phyloP scores from a whole-genome alignment of 352 stramenopile genomes.

The Pythium brassicae region DNA sequence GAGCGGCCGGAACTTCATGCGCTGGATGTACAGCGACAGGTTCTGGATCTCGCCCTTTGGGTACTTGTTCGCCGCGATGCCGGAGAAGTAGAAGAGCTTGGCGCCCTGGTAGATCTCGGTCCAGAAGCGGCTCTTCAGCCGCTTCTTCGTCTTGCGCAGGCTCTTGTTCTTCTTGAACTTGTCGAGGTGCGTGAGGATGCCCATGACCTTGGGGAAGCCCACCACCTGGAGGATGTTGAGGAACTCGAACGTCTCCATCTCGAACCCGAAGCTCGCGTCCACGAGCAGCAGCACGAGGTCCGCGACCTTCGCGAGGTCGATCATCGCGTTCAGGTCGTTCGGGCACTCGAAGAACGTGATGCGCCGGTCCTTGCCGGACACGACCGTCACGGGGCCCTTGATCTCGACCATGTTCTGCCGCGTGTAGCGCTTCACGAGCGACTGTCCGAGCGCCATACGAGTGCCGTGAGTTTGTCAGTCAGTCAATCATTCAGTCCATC shows the following conservation, averaged over 20 bases:
- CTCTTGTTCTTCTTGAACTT: constrained; percentile 98
- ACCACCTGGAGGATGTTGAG: constrained; percentile 98
- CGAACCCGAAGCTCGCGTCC: constrained; percentile 99
- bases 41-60: constrained; percentile 99
- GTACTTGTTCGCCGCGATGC: constrained; percentile 98
- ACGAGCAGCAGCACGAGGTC: constrained; percentile 98
- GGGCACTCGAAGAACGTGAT: constrained; percentile 99
- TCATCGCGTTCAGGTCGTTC: constrained; percentile 91
- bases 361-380: constrained; percentile 96
- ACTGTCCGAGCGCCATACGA: constrained; percentile 27
- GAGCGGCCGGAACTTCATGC: constrained; percentile 98
- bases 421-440: constrained; percentile 99
- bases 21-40: constrained; percentile 95
- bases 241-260: constrained; percentile 99
- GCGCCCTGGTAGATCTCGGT: constrained; percentile 96
- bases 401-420: constrained; percentile 96
- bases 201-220: constrained; percentile 94
- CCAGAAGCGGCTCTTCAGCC: constrained; percentile 99
- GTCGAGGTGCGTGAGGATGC: constrained; percentile 99
- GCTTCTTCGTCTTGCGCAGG: constrained; percentile 98
- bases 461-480: background rate
- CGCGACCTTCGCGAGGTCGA: constrained; percentile 98
- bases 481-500: background rate
- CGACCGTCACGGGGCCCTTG: constrained; percentile 98
- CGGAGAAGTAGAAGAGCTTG: constrained; percentile 97